Percentiles rank a stretch among this genome's conserved stretches.
These are phyloP conservation scores for Acanthamoeba triangularis DNA, from an alignment of 208 protist genomes.

Conservation along the genomic window DNA sequence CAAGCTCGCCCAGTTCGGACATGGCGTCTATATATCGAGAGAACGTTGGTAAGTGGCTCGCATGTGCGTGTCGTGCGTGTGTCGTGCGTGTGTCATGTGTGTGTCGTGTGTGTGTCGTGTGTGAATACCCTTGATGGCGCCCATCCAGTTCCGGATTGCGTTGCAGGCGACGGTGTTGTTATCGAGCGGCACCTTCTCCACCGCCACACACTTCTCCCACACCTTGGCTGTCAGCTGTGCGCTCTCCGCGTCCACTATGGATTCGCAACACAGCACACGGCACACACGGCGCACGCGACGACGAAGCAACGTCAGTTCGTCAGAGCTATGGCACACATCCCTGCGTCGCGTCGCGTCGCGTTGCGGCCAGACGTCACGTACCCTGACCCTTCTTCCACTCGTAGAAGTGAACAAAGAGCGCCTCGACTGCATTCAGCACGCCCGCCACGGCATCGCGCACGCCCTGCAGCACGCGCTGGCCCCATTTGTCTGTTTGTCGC, in stretches of 20 bases:
- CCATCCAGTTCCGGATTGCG: slow-evolving; percentile 40
- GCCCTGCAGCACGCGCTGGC: slow-evolving; percentile 27
- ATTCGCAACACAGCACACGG: neutral
- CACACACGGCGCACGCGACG: too few relatives aligned
- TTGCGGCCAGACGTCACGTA: neutral
- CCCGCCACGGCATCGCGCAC: slow-evolving; percentile 14
- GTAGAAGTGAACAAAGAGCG: slow-evolving; percentile 4
- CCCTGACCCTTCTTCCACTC: slow-evolving; percentile 33
- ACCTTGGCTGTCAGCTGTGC: slow-evolving; percentile 50
- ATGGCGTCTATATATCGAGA: neutral
- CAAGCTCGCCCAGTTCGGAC: slow-evolving; percentile 14
- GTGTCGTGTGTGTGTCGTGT: too few relatives aligned
- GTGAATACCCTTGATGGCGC: neutral
- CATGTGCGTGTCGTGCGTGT: too few relatives aligned
- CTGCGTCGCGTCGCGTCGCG: neutral
- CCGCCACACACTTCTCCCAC: slow-evolving; percentile 35
- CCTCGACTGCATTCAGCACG: slow-evolving; percentile 26
- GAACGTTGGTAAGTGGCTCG: neutral
- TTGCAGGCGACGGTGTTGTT: slow-evolving; percentile 50
- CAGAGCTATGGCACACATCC: neutral
- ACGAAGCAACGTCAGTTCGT: too few relatives aligned
- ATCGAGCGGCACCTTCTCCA: slow-evolving; percentile 58
- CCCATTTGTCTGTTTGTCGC: slow-evolving; percentile 14
- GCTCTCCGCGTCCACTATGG: slow-evolving; percentile 9
- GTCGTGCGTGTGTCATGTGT: too few relatives aligned